These are phyloP conservation scores for Cercospora sp. DNA, from an alignment of 2,329 filamentous ascomycete species.

Conservation along the genomic window DNA sequence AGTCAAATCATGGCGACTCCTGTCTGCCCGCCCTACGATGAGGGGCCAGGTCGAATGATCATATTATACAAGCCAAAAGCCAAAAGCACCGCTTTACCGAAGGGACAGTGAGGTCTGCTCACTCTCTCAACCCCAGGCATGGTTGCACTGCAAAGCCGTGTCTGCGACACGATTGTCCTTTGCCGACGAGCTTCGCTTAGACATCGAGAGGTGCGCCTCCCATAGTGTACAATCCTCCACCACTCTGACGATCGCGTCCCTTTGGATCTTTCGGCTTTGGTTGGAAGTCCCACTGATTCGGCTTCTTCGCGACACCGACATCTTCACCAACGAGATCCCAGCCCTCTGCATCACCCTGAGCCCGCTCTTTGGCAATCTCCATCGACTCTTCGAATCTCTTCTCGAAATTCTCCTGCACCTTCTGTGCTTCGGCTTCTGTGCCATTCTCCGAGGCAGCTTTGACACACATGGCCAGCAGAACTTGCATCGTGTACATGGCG, in stretches of 20 bases:
- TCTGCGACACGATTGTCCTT: not conserved
- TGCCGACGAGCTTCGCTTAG: slow-evolving; percentile 6
- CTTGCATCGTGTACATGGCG: slow-evolving; percentile 45
- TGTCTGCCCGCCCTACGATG: not conserved
- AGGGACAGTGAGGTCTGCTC: not conserved
- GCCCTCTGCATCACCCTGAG: slow-evolving; percentile 40
- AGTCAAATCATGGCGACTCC: not conserved
- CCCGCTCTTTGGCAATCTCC: slow-evolving; percentile 34
- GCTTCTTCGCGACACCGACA: slow-evolving; percentile 34
- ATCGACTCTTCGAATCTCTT: slow-evolving; percentile 35
- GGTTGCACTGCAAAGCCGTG: not conserved
- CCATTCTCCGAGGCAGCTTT: slow-evolving; percentile 41
- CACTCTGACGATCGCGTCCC: not conserved
- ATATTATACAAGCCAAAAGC: not conserved
- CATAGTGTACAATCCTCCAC: slow-evolving; percentile 26
- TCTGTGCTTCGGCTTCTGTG: slow-evolving; percentile 32
- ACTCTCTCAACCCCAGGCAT: not conserved
- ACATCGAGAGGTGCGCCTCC: slow-evolving; percentile 32
- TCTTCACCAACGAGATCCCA: slow-evolving; percentile 44
- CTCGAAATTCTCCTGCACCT: slow-evolving; percentile 32
- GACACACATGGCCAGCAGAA: slow-evolving; percentile 65
- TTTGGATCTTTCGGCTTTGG: slow-evolving; percentile 17
- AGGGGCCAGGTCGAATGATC: not conserved
- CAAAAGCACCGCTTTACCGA: not conserved
- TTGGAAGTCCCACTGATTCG: slow-evolving; percentile 17